phyloP scores from a whole-genome alignment of 805 yeast species.

The Ogataea zsoltii region DNA sequence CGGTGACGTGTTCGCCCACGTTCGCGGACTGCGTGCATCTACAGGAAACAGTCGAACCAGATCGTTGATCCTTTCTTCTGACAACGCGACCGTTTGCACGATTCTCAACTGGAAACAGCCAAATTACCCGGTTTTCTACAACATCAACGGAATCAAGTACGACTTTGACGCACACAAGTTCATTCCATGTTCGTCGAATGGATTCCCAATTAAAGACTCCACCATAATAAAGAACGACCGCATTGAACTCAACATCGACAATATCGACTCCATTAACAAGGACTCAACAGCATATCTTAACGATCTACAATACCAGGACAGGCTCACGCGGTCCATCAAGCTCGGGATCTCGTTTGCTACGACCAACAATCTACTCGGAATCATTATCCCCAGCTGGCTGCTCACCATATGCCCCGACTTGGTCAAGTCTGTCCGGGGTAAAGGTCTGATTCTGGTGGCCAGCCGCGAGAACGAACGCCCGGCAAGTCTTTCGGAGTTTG shows the following conservation, averaged over 20 bases:
- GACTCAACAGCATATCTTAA: constrained; percentile 35
- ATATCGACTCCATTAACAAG: constrained; percentile 37
- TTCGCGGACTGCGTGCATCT: constrained; percentile 47
- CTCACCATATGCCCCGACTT: constrained; percentile 73
- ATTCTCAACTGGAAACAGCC: constrained; percentile 98
- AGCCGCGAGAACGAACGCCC: constrained; percentile 23
- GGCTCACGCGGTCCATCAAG: constrained; percentile 66
- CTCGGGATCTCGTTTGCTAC: constrained; percentile 82
- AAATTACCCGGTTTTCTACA: constrained; percentile 89
- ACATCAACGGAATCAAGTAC: constrained; percentile 65
- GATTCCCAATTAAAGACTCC: constrained; percentile 26
- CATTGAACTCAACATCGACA: constrained; percentile 33
- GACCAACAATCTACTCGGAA: constrained; percentile 80
- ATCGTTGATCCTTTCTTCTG: constrained; percentile 80
- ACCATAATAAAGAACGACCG: constrained; percentile 6
- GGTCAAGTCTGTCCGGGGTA: constrained; percentile 69
- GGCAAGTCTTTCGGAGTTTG: constrained; percentile 6
- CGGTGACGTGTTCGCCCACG: constrained; percentile 74
- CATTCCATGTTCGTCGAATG: constrained; percentile 43
- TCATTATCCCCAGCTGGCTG: constrained; percentile 72
- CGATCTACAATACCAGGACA: constrained; percentile 38
- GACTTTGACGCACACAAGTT: constrained; percentile 31
- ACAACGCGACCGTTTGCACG: constrained; percentile 88
- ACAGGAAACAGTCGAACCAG: constrained; percentile 40
- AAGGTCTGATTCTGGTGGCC: constrained; percentile 82